A percentile compares a stretch with the other conserved stretches of the same genome.
phyloP scores from a whole-genome alignment of 1,139 yeast species.

The Meyerozyma guilliermondii region DNA sequence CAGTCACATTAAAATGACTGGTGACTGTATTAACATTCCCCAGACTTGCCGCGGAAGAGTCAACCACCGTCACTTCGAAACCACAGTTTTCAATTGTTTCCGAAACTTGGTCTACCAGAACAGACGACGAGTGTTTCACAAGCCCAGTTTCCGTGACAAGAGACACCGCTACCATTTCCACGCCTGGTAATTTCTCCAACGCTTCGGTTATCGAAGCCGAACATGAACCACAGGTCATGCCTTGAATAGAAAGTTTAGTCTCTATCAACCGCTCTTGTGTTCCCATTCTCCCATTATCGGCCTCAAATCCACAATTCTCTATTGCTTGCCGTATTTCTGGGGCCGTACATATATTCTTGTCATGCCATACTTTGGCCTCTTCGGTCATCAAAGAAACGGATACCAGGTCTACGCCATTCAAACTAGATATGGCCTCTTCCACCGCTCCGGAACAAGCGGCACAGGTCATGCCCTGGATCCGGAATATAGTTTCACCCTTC shows the following conservation, averaged over 20 bases:
- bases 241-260: constrained; percentile 16
- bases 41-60: constrained; percentile 3
- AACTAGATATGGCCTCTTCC: constrained; percentile 17
- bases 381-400: constrained; percentile 34
- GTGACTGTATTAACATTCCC: not conserved
- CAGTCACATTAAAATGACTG: constrained; percentile 2
- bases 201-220: constrained; percentile 32
- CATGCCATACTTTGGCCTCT: constrained; percentile 25
- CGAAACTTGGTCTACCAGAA: constrained; percentile 11
- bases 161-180: constrained; percentile 29
- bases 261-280: constrained; percentile 2
- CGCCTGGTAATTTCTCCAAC: constrained; percentile 19
- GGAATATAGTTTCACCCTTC: constrained; percentile 3
- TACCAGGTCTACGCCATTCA: constrained; percentile 21
- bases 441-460: constrained; percentile 32
- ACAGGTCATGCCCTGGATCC: constrained; percentile 34
- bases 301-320: constrained; percentile 77
- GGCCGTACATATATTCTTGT: constrained; percentile 4
- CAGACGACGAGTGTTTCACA: constrained; percentile 16
- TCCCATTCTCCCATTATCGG: constrained; percentile 21
- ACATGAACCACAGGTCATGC: constrained; percentile 42
- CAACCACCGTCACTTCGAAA: constrained; percentile 25
- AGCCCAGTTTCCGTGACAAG: constrained; percentile 33
- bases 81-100: constrained; percentile 35
- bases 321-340: constrained; percentile 42